Evolutionary conservation across 1,284 basidiomycete species (phyloP), one percentile per base, ranked within the genome.

Genomic region (Microbotryum intermedium): DNA sequence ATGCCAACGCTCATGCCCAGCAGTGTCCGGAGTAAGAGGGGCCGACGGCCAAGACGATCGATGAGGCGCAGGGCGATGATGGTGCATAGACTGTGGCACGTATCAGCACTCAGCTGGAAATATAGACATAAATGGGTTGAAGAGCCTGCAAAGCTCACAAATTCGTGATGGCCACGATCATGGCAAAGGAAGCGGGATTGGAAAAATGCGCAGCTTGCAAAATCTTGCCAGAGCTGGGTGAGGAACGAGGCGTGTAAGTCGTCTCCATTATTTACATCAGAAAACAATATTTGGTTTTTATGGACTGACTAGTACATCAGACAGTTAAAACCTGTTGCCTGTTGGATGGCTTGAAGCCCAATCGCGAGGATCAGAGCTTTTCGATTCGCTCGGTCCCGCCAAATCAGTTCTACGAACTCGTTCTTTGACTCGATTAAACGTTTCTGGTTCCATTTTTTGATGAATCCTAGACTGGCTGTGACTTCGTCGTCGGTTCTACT

Each of bases 321-420:
- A 5, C 53, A 55, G 51, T 70, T 69, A 57, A 68, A 68, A 0
- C 88, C 87, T 61, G 84, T 88, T 0, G 88, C 77, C 72, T 90
- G 88, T 69, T 90, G 88, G 73, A 84, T 85, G 0, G 84, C 85
- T 75, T 90, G 88, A 71, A 90, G 81, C 42, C 85, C 86, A 66
- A 84, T 85, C 9, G 82, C 85, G 28, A 90, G 79, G 63, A 85
- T 83, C 86, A 85, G 76, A 34, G 66, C 58, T 6, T 58, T 34
- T 2, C 65, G 50, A 9, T 45, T 67, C n/a, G 58, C 65, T 16
- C 56, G 46, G 25, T 67, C 62, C 21, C 25, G 13, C 65, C 65
- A 67, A 3, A 67, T 16, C 7, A 16, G n/a, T 2, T 21, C 34
- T 9, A 64, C 7, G 13, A 34, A 25, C 0, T 53, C 59, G 21